Evolutionary conservation across 352 stramenopile species (phyloP).

Genomic region (Pythium volutum): DNA sequence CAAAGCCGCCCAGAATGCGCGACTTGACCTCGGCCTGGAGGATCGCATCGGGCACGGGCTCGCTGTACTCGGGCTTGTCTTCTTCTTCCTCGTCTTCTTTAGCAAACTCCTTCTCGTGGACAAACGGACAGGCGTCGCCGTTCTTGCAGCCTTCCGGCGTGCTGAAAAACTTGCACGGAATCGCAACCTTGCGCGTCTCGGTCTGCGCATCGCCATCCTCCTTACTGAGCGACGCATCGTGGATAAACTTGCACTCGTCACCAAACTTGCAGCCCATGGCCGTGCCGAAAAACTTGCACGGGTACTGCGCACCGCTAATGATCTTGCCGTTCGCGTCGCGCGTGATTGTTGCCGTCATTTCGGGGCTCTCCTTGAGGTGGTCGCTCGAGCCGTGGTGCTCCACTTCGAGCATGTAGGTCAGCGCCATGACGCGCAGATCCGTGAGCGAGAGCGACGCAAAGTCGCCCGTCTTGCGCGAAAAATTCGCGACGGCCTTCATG

Average conservation of each 20-base stretch:
- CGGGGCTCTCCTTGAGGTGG: constrained; percentile 70
- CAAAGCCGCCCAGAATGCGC: constrained; percentile 82
- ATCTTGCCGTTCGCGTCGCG: constrained; percentile 68
- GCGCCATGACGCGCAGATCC: constrained; percentile 85
- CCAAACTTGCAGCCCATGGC: constrained; percentile 83
- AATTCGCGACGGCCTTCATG: constrained; percentile 76
- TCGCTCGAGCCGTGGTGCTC: constrained; percentile 57
- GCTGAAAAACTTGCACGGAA: constrained; percentile 78
- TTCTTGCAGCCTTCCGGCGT: constrained; percentile 68
- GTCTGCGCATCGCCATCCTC: constrained; percentile 15
- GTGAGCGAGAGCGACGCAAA: constrained; percentile 83
- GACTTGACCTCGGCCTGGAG: constrained; percentile 83
- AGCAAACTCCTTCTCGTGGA: constrained; percentile 42
- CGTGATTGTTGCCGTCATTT: constrained; percentile 62
- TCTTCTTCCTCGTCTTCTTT: constrained; percentile 23
- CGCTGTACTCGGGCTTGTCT: constrained; percentile 24
- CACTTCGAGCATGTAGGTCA: constrained; percentile 84
- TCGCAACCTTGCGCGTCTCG: constrained; percentile 57
- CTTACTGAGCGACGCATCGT: constrained; percentile 42
- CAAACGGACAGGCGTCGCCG: constrained; percentile 67
- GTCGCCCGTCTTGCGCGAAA: constrained; percentile 84
- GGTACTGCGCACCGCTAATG: constrained; percentile 44
- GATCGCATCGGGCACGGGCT: constrained; percentile 50
- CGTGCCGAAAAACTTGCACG: constrained; percentile 80
- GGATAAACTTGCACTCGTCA: constrained; percentile 75